These are phyloP conservation scores for Phytophthora aleatoria DNA, from an alignment of 352 stramenopile genomes.

Conservation along the genomic window DNA sequence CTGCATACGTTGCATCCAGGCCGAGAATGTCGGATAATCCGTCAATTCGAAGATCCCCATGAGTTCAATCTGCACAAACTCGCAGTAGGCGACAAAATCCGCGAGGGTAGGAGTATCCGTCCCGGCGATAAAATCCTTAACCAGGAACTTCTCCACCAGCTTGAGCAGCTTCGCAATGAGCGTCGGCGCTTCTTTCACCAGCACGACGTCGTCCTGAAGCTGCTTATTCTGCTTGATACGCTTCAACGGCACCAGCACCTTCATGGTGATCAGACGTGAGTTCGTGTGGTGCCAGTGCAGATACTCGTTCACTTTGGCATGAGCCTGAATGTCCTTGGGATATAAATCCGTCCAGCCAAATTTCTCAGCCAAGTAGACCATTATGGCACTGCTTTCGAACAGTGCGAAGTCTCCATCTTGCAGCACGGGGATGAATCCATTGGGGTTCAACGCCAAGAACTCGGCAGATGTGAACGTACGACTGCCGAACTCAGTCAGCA, in stretches of 20 bases:
- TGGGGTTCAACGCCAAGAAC: conserved; percentile 43
- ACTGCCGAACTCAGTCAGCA: conserved; percentile 28
- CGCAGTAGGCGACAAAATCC: conserved; percentile 43
- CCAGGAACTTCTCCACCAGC: conserved; percentile 52
- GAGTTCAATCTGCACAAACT: conserved; percentile 43
- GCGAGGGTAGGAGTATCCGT: conserved; percentile 33
- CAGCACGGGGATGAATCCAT: conserved; percentile 39
- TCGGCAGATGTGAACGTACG: conserved; percentile 37
- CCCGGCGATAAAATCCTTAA: conserved; percentile 38
- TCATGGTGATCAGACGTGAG: conserved; percentile 46
- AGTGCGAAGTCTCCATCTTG: conserved; percentile 41
- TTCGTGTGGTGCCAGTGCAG: conserved; percentile 77
- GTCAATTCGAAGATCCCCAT: conserved; percentile 47
- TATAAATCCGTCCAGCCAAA: conserved; percentile 55
- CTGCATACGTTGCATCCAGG: conserved; percentile 51
- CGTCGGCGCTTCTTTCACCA: conserved; percentile 16
- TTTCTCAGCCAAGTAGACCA: conserved; percentile 58
- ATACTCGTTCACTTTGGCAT: conserved; percentile 68
- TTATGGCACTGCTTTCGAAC: conserved; percentile 53
- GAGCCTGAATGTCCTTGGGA: conserved; percentile 44
- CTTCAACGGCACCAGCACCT: conserved; percentile 47
- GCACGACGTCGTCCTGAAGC: conserved; percentile 14
- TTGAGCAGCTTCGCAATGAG: conserved; percentile 35
- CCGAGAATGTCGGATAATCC: conserved; percentile 39
- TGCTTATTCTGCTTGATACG: conserved; percentile 24